Conservation (phyloP, 345 rosid species). For the Microthlaspi erraticum region DNA sequence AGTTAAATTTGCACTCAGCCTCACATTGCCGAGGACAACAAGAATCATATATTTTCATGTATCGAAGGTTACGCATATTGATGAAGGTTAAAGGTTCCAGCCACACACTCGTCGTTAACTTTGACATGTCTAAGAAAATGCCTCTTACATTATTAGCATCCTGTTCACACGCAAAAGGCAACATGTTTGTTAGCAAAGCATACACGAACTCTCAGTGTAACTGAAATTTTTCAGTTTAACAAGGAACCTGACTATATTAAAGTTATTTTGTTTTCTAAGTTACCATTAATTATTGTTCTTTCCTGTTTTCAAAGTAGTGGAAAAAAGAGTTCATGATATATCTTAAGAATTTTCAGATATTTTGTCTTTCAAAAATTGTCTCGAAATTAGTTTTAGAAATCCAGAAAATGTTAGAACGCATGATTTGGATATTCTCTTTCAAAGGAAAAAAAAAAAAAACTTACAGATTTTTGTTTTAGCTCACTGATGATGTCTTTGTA, state of each 20-base stretch:
- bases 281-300: not conserved
- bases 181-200: not conserved
- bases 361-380: too few species aligned
- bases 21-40: not conserved
- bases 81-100: not conserved
- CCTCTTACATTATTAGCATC: constrained; percentile 3
- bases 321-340: too few species aligned
- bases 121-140: constrained; percentile 9
- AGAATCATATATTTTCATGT: not conserved
- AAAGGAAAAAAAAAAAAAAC: not conserved
- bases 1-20: not conserved
- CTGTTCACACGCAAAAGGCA: not conserved
- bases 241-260: not conserved
- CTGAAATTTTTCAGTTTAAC: not conserved
- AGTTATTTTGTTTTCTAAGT: not conserved
- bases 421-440: not conserved
- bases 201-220: not conserved
- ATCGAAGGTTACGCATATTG: not conserved
- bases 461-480: not conserved
- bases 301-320: not conserved
- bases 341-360: too few species aligned
- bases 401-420: not conserved
- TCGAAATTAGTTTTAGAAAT: not conserved
- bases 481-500: not conserved
- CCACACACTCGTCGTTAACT: not conserved